phyloP scores from a whole-genome alignment of 768 basidiomycete genomes.

The Dioszegia crocea region DNA sequence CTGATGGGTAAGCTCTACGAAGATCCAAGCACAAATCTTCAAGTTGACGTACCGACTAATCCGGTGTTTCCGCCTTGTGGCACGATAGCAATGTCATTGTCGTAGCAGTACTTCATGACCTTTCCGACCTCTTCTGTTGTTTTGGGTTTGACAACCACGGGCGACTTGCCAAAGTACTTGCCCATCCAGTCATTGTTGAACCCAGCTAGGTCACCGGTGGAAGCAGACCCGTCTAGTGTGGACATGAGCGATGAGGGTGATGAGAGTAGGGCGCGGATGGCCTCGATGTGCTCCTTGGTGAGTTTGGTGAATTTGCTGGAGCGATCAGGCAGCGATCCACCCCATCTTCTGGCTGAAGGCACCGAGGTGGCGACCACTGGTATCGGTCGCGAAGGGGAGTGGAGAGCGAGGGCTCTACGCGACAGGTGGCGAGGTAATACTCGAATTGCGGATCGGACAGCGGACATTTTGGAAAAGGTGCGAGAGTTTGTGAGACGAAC shows the following conservation, averaged over 20 bases:
- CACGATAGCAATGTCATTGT: conserved; percentile 77
- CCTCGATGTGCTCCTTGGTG: conserved; percentile 42
- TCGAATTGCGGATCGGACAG: neutral
- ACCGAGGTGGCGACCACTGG: neutral
- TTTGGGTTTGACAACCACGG: conserved; percentile 82
- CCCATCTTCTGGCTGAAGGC: neutral
- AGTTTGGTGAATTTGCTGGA: conserved; percentile 33
- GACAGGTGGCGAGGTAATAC: neutral
- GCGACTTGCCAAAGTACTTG: conserved; percentile 79
- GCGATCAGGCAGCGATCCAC: conserved; percentile 36
- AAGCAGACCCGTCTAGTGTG: conserved; percentile 45
- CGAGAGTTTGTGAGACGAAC: too few species aligned
- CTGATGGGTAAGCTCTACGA: conserved; percentile 20
- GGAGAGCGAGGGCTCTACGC: neutral
- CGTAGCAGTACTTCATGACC: conserved; percentile 80
- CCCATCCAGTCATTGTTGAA: conserved; percentile 96
- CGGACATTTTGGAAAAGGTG: conserved; percentile 1
- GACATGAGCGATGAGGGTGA: conserved; percentile 44
- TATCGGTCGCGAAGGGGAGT: neutral
- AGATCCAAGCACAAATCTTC: neutral
- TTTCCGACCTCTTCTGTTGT: conserved; percentile 81
- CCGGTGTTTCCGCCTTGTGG: conserved; percentile 99
- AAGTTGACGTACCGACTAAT: conserved; percentile 63
- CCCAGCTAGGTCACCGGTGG: conserved; percentile 59
- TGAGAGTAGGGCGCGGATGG: conserved; percentile 46